A percentile compares a stretch with the other conserved stretches of the same genome.
These are phyloP conservation scores for Fusarium odoratissimum DNA, from an alignment of 2,329 filamentous ascomycete genomes.

Conservation along the genomic window DNA sequence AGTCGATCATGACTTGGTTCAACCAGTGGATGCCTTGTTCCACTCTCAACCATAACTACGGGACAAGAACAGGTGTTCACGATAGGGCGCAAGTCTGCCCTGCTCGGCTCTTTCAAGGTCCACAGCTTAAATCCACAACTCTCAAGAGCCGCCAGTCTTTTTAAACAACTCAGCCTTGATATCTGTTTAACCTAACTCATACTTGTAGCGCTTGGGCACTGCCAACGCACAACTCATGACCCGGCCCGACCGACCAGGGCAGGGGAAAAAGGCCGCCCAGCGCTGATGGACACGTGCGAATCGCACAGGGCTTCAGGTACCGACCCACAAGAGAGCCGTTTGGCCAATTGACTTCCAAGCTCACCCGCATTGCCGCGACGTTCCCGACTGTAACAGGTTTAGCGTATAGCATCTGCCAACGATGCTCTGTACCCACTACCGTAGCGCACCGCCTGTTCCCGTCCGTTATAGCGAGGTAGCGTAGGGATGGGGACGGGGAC, in stretches of 20 bases:
- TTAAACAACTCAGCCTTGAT: conserved; percentile 13
- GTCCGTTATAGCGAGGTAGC: conserved; percentile 28
- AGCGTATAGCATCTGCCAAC: conserved; percentile 22
- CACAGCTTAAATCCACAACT: not conserved
- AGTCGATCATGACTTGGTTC: conserved; percentile 26
- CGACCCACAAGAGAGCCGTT: conserved; percentile 11
- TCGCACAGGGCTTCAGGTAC: conserved; percentile 42
- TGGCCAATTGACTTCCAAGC: conserved; percentile 29
- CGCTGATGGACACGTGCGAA: conserved; percentile 39
- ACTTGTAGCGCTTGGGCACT: conserved; percentile 25
- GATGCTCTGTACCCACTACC: conserved; percentile 26
- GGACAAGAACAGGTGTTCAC: conserved; percentile 18
- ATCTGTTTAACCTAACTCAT: conserved; percentile 1
- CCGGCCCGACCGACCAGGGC: conserved; percentile 31
- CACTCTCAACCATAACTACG: conserved; percentile 30
- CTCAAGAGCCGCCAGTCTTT: not conserved
- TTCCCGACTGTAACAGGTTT: conserved; percentile 8
- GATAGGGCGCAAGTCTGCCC: not conserved
- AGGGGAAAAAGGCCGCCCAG: conserved; percentile 5
- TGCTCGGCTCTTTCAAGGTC: conserved; percentile 2
- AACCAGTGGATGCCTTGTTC: conserved; percentile 25
- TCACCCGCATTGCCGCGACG: conserved; percentile 39
- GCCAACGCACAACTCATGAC: conserved; percentile 40
- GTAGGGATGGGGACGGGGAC: not conserved
- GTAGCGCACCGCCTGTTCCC: conserved; percentile 35